phyloP scores from a whole-genome alignment of 805 yeast species.

The Debaryomyces maramus region DNA sequence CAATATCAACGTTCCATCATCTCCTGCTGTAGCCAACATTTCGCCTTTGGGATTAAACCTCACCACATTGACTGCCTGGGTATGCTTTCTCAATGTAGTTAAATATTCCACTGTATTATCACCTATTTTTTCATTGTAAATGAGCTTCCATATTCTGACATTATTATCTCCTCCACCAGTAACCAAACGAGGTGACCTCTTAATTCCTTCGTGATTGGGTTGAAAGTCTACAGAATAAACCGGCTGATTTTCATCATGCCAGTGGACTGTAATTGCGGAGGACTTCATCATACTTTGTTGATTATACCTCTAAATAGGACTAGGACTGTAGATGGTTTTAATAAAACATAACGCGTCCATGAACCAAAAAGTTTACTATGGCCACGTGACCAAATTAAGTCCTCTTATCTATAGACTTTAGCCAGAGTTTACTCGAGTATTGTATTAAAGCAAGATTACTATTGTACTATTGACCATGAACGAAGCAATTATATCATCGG shows the following conservation, averaged over 20 bases:
- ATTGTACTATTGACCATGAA: too few relatives aligned
- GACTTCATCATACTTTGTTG: conserved; percentile 29
- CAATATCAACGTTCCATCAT: conserved; percentile 83
- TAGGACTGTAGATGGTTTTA: neutral
- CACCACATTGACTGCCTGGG: conserved; percentile 92
- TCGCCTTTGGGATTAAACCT: conserved; percentile 74
- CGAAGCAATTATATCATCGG: too few relatives aligned
- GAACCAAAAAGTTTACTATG: neutral
- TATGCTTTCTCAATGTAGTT: conserved; percentile 81
- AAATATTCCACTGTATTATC: conserved; percentile 60
- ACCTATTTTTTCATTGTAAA: conserved; percentile 7
- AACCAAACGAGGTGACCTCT: conserved; percentile 52
- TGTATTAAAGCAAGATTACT: too few relatives aligned
- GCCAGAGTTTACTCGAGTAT: too few relatives aligned
- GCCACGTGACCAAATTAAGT: too few relatives aligned
- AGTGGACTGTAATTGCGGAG: conserved; percentile 57
- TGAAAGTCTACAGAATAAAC: conserved; percentile 70
- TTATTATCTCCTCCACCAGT: conserved; percentile 96
- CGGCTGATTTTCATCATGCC: conserved; percentile 77
- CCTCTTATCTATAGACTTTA: too few relatives aligned
- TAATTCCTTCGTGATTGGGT: conserved; percentile 26
- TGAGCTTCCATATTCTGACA: conserved; percentile 57
- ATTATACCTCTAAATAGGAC: neutral
- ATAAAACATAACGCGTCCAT: conserved; percentile 4
- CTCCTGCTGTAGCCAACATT: conserved; percentile 86